These are phyloP conservation scores for Diophrys appendiculata DNA, from an alignment of 73 alveolate genomes.

Conservation along the genomic window DNA sequence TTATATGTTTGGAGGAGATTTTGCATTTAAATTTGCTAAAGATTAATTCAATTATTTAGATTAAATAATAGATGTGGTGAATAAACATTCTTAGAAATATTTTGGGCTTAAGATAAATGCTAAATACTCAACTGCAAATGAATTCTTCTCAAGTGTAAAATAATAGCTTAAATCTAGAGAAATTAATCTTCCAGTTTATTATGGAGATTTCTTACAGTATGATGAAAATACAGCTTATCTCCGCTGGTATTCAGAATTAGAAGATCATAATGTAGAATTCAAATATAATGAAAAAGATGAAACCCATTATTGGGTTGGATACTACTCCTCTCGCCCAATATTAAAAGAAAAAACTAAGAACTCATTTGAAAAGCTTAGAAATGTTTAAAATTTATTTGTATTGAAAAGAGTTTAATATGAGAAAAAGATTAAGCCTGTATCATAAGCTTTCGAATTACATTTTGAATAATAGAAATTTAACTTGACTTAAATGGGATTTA, in stretches of 20 bases:
- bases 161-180: background rate
- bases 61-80: constrained; percentile 2
- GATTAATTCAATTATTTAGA: constrained; percentile 15
- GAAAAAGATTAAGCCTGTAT: background rate
- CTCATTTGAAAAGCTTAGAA: constrained; percentile 20
- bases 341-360: constrained; percentile 55
- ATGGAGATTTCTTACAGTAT: background rate
- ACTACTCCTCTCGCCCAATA: too few species aligned
- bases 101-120: constrained; percentile 30
- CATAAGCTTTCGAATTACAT: background rate
- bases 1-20: constrained; percentile 42
- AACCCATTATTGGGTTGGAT: constrained; percentile 49
- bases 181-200: background rate
- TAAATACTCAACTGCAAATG: constrained; percentile 39
- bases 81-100: background rate
- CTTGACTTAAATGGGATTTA: background rate
- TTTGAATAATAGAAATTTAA: background rate
- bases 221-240: background rate
- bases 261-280: background rate
- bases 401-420: constrained; percentile 1
- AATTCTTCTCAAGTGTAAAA: too few species aligned
- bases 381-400: background rate
- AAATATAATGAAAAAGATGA: background rate
- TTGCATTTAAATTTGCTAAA: constrained; percentile 14
- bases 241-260: background rate